phyloP scores from a whole-genome alignment of 768 basidiomycete species.

The Terana coerulea region DNA sequence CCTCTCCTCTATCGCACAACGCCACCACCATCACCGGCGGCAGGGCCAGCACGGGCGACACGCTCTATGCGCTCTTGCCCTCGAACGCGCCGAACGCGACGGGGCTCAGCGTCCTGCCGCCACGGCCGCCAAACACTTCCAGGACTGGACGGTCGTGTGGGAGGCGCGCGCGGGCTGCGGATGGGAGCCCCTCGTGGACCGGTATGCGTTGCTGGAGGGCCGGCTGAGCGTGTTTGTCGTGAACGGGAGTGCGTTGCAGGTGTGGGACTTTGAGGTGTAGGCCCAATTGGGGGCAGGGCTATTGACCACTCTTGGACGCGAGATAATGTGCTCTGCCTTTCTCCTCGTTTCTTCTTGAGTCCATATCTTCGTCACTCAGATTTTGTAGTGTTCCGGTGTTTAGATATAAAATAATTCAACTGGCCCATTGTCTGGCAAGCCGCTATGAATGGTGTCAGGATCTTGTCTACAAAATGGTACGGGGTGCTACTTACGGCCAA shows the following conservation, averaged over 20 bases:
- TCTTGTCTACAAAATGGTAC: no score
- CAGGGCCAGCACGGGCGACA: no score
- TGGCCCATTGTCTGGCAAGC: background rate
- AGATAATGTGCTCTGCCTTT: conserved; percentile 10
- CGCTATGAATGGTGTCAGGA: background rate
- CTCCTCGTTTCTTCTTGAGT: conserved; percentile 15
- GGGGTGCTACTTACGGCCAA: no score
- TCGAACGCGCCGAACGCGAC: conserved; percentile 32
- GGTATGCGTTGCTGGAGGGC: conserved; percentile 26
- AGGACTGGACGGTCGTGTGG: conserved; percentile 32
- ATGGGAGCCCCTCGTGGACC: conserved; percentile 33
- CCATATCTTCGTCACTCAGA: conserved; percentile 14
- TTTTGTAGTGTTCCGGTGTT: conserved; percentile 9
- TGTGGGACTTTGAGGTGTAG: conserved; percentile 27
- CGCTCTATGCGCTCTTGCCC: conserved; percentile 29
- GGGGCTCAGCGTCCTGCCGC: conserved; percentile 28
- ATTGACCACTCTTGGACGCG: conserved; percentile 11
- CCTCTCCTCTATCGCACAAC: background rate
- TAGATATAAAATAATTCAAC: background rate
- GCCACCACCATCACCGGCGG: no score
- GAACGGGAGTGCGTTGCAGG: conserved; percentile 28
- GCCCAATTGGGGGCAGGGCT: conserved; percentile 18
- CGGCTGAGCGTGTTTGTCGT: conserved; percentile 32
- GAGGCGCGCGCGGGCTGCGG: conserved; percentile 27
- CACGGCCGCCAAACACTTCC: conserved; percentile 29